These are phyloP conservation scores for Fibroporia radiculosa DNA, from an alignment of 768 basidiomycete species.

Conservation along the genomic window DNA sequence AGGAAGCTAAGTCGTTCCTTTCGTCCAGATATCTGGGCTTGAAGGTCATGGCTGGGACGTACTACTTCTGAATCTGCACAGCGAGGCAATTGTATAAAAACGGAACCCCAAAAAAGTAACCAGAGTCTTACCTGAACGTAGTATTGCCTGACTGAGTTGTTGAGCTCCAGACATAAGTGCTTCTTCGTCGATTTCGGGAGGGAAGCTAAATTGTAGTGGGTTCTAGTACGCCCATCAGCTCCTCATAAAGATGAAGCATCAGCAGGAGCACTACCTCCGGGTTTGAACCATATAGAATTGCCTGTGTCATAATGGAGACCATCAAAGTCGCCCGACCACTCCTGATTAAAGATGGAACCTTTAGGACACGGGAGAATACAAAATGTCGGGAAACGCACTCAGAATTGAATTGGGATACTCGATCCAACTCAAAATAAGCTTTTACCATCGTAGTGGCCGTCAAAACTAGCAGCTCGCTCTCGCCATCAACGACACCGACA, in stretches of 20 bases:
- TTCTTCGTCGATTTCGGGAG: slow-evolving; percentile 71
- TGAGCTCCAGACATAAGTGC: slow-evolving; percentile 76
- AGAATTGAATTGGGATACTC: slow-evolving; percentile 49
- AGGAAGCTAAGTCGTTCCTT: slow-evolving; percentile 75
- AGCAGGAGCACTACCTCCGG: slow-evolving; percentile 37
- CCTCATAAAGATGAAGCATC: neutral
- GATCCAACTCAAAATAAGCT: slow-evolving; percentile 52
- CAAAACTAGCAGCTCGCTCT: slow-evolving; percentile 46
- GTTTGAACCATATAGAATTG: slow-evolving; percentile 68
- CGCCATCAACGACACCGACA: slow-evolving; percentile 48
- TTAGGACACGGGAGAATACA: neutral
- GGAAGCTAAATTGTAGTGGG: slow-evolving; percentile 73
- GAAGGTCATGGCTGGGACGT: slow-evolving; percentile 70
- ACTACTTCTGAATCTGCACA: slow-evolving; percentile 57
- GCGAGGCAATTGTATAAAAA: neutral
- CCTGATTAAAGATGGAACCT: too few species aligned
- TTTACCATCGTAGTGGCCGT: slow-evolving; percentile 69
- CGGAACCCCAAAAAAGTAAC: too few species aligned
- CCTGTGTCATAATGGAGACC: slow-evolving; percentile 77
- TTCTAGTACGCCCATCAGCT: slow-evolving; percentile 35
- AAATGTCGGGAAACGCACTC: slow-evolving; percentile 34
- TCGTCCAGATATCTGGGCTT: slow-evolving; percentile 65
- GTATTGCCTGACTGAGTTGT: slow-evolving; percentile 60
- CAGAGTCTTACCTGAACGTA: slow-evolving; percentile 56
- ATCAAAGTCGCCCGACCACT: slow-evolving; percentile 61